Evolutionary conservation across 805 yeast genomes (phyloP), one percentile per base, ranked within the genome.

Genomic region (Wickerhamiella sorbophila): DNA sequence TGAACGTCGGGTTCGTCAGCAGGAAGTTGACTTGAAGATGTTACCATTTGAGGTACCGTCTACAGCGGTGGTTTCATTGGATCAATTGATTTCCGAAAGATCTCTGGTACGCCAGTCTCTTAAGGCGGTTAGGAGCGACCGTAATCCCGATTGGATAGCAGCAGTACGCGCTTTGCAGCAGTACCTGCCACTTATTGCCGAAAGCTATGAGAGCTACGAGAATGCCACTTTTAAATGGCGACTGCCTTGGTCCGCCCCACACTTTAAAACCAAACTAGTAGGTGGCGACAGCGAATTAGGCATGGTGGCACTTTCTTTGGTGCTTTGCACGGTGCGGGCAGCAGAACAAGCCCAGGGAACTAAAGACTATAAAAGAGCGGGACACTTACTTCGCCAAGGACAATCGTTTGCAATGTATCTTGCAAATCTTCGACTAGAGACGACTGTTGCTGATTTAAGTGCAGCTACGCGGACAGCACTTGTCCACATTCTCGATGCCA

Each of bases 91-190:
- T 9, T 46, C 51, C 5, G 45, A 48, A 3, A 50, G 61, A 12
- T 57, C 60, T 1, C 45, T 50, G 24, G 51, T 58, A 3, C 40
- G 59, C 14, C 59, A 54, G 26, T 36, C 44, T 6, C 46, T 58
- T 34, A 56, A 57, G 38, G 47, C 50, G 14, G 58, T 59, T n/a
- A 54, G 56, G 41, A 36, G 55, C 21, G 48, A 48, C 21, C 47
- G 45, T 27, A 37, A 40, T 4, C 49, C 54, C 5, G 38, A 36
- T 20, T 24, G n/a, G 14, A 4, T 36, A 6, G 27, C 31, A 3
- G 45, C 45, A 32, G 40, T 32, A 31, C 49, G 37, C 14, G 45
- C 37, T n/a, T 45, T 18, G 17, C 33, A 39, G 27, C 41, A 41
- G 18, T 44, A 44, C 31, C 9, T 31, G 20, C 29, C 22, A 22